Evolutionary conservation across 495 filamentous ascomycete genomes (phyloP).

Genomic region (Penicillium mononematosum): DNA sequence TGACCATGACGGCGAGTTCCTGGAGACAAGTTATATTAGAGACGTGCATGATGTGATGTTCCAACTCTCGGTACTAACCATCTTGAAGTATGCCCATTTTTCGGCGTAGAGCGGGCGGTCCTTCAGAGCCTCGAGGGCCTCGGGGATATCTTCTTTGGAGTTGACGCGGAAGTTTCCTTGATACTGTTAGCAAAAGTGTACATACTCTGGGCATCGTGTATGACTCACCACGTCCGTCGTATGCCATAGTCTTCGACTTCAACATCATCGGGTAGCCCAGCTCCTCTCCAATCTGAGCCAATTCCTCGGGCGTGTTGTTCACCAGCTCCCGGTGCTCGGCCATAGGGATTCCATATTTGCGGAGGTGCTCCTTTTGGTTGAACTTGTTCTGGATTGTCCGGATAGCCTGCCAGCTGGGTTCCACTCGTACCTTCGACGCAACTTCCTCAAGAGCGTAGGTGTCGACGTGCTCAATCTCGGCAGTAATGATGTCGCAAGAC

Average conservation of each 20-base stretch:
- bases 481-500: constrained; percentile 79
- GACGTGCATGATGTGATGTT: not conserved
- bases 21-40: constrained; percentile 15
- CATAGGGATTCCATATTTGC: constrained; percentile 63
- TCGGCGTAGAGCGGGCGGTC: constrained; percentile 81
- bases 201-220: not conserved
- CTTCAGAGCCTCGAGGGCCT: constrained; percentile 66
- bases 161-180: constrained; percentile 75
- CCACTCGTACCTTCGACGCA: constrained; percentile 60
- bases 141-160: constrained; percentile 63
- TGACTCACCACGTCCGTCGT: constrained; percentile 74
- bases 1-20: constrained; percentile 92
- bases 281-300: constrained; percentile 60
- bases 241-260: constrained; percentile 88
- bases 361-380: constrained; percentile 81
- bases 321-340: constrained; percentile 65
- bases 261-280: constrained; percentile 92
- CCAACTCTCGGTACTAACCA: constrained; percentile 34
- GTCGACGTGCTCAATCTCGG: constrained; percentile 98
- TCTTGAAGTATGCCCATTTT: constrained; percentile 81
- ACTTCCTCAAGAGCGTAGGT: constrained; percentile 88
- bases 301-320: constrained; percentile 50
- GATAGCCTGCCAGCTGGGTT: constrained; percentile 87
- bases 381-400: constrained; percentile 96
- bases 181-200: constrained; percentile 7